Percentiles rank a stretch among this genome's conserved stretches.
These are phyloP conservation scores for Penicillium brevicompactum DNA, from an alignment of 2,329 filamentous ascomycete genomes.

Conservation along the genomic window DNA sequence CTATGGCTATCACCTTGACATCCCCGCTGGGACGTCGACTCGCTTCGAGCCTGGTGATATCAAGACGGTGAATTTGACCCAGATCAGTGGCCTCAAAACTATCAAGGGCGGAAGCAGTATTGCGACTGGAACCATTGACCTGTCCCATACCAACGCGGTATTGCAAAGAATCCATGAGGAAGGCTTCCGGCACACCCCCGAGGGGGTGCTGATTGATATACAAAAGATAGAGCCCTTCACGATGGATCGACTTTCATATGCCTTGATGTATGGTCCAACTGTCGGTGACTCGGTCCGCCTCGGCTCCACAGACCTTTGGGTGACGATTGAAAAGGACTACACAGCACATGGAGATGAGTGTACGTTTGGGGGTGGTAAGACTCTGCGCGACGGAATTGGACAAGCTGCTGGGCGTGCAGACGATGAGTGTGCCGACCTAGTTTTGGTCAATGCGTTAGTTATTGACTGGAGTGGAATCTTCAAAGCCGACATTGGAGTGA, in stretches of 20 bases:
- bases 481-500: slow-evolving; percentile 95
- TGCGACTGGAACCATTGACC: slow-evolving; percentile 71
- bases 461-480: slow-evolving; percentile 91
- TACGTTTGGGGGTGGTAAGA: slow-evolving; percentile 93
- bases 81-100: slow-evolving; percentile 77
- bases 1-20: slow-evolving; percentile 85
- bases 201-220: slow-evolving; percentile 58
- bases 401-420: slow-evolving; percentile 79
- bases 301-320: slow-evolving; percentile 83
- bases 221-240: slow-evolving; percentile 63
- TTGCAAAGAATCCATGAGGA: slow-evolving; percentile 66
- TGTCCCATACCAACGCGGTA: slow-evolving; percentile 65
- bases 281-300: slow-evolving; percentile 82
- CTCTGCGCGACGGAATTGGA: slow-evolving; percentile 91
- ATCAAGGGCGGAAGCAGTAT: slow-evolving; percentile 84
- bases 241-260: slow-evolving; percentile 78
- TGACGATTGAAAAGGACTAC: slow-evolving; percentile 83
- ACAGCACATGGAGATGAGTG: slow-evolving; percentile 91
- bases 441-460: slow-evolving; percentile 86
- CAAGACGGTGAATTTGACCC: slow-evolving; percentile 85
- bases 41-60: slow-evolving; percentile 92
- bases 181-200: slow-evolving; percentile 76
- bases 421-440: slow-evolving; percentile 74
- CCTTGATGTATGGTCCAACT: slow-evolving; percentile 89
- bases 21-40: slow-evolving; percentile 86